These are phyloP conservation scores for Cucurbita moschata DNA, from an alignment of 306 rosid species.

Conservation along the genomic window DNA sequence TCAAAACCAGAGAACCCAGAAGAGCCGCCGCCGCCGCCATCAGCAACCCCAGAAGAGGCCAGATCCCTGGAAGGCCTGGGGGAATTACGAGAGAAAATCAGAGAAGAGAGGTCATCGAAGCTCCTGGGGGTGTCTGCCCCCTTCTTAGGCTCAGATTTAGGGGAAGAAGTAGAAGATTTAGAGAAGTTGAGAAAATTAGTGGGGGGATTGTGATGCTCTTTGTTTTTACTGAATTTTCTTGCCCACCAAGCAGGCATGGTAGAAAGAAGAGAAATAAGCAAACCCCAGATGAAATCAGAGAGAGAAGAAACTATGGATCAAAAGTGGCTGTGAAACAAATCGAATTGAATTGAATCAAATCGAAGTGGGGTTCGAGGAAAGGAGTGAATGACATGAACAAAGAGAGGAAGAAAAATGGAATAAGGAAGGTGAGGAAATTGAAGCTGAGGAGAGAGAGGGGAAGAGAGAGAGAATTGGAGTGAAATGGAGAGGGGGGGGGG, in stretches of 20 bases:
- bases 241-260: slow-evolving; percentile 93
- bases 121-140: slow-evolving; percentile 25
- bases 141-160: slow-evolving; percentile 5
- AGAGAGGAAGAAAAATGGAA: slow-evolving; percentile 8
- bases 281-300: background rate
- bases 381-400: background rate
- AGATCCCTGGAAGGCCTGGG: slow-evolving; percentile 44
- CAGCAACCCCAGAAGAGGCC: background rate
- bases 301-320: background rate
- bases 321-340: background rate
- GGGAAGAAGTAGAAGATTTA: slow-evolving; percentile 38
- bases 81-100: slow-evolving; percentile 25
- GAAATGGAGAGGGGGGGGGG: background rate
- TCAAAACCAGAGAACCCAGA: slow-evolving; percentile 37
- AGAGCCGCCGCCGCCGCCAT: slow-evolving; percentile 5
- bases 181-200: slow-evolving; percentile 14
- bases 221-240: slow-evolving; percentile 48
- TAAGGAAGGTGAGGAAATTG: no score
- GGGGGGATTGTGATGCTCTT: slow-evolving; percentile 20
- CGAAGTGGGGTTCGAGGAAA: background rate
- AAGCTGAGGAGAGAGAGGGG: no score
- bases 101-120: slow-evolving; percentile 38
- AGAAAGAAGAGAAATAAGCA: background rate
- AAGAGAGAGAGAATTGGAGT: no score
- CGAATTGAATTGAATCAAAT: background rate